A percentile compares a stretch with the other conserved stretches of the same genome.
These are phyloP conservation scores for Cucurbita ficifolia DNA, from an alignment of 306 rosid species.

Conservation along the genomic window DNA sequence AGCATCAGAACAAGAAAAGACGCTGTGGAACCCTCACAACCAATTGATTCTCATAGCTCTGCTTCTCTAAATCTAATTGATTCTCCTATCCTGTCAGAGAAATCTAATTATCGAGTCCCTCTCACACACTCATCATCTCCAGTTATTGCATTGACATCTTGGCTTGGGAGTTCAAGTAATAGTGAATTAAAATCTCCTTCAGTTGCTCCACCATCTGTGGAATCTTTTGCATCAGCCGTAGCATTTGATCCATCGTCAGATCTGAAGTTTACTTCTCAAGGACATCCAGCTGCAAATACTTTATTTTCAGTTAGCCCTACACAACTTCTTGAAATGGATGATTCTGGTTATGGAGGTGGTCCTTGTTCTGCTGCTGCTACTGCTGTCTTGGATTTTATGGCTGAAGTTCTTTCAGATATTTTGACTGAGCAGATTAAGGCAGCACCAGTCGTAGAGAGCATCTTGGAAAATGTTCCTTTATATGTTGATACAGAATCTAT, in stretches of 20 bases:
- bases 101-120: slow-evolving; percentile 49
- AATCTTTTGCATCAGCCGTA: slow-evolving; percentile 35
- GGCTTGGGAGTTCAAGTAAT: slow-evolving; percentile 64
- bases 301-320: slow-evolving; percentile 58
- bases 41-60: slow-evolving; percentile 63
- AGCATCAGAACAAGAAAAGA: slow-evolving; percentile 39
- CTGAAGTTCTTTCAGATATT: slow-evolving; percentile 92
- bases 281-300: slow-evolving; percentile 41
- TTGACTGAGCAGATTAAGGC: slow-evolving; percentile 86
- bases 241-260: slow-evolving; percentile 63
- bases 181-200: slow-evolving; percentile 45
- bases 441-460: slow-evolving; percentile 59
- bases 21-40: slow-evolving; percentile 25
- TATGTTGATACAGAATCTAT: slow-evolving; percentile 67
- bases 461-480: slow-evolving; percentile 77
- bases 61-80: slow-evolving; percentile 42
- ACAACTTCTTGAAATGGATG: slow-evolving; percentile 74
- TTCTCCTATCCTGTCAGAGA: slow-evolving; percentile 78
- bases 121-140: slow-evolving; percentile 45
- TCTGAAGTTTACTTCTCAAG: slow-evolving; percentile 45
- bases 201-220: slow-evolving; percentile 53
- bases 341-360: slow-evolving; percentile 98
- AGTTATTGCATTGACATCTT: slow-evolving; percentile 60
- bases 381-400: slow-evolving; percentile 87
- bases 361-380: slow-evolving; percentile 97